phyloP scores from a whole-genome alignment of 768 basidiomycete species.

The Tylopilus vinaceipallidus region DNA sequence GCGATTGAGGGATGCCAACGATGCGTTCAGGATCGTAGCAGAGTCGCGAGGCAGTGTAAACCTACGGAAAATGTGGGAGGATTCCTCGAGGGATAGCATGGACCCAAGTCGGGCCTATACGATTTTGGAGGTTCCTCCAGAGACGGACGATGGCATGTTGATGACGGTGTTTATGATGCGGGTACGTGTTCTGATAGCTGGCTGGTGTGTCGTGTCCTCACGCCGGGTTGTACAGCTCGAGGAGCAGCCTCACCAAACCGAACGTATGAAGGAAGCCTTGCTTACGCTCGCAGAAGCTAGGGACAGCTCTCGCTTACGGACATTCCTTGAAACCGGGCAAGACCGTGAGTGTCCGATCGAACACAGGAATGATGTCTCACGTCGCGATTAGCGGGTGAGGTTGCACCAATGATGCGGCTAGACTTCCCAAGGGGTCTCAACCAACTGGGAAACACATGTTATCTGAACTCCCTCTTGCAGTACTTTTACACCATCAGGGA shows the following conservation, averaged over 20 bases:
- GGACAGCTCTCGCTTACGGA: constrained; percentile 67
- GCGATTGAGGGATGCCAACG: constrained; percentile 54
- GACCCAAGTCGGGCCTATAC: constrained; percentile 69
- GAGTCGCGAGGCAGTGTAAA: constrained; percentile 54
- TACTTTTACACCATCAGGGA: constrained; percentile 97
- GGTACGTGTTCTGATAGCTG: constrained; percentile 39
- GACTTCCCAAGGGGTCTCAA: constrained; percentile 85
- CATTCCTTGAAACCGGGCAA: constrained; percentile 60
- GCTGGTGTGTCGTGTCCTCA: constrained; percentile 5
- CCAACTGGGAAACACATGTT: constrained; percentile 88
- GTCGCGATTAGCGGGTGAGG: constrained; percentile 57
- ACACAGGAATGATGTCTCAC: constrained; percentile 2
- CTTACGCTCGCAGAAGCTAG: constrained; percentile 70
- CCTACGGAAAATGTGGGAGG: constrained; percentile 51
- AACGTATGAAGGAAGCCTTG: constrained; percentile 74
- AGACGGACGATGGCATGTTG: constrained; percentile 77
- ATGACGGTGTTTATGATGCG: constrained; percentile 70
- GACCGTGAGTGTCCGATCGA: constrained; percentile 62
- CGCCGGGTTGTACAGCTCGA: constrained; percentile 48
- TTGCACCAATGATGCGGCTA: constrained; percentile 46
- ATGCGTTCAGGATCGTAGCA: constrained; percentile 67
- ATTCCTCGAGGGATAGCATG: constrained; percentile 56
- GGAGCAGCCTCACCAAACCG: constrained; percentile 63
- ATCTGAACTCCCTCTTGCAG: constrained; percentile 74
- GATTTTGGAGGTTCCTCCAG: constrained; percentile 64